Evolutionary conservation across 257 asterid species (phyloP).

Genomic region (Fraxinus cuspidata): DNA sequence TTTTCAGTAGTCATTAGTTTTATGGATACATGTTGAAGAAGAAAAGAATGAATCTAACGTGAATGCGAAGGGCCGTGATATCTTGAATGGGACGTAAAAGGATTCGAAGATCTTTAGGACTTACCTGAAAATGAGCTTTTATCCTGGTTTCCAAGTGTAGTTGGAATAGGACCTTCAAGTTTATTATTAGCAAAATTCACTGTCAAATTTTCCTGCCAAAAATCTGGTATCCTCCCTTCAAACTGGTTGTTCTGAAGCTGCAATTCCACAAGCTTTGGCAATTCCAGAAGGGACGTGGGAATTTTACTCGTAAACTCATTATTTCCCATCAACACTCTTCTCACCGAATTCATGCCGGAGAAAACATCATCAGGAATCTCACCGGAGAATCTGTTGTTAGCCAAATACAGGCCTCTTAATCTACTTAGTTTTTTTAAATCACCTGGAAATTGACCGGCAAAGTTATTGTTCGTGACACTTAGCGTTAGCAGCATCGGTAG

Average conservation of each 20-base stretch:
- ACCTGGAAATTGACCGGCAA: slow-evolving; percentile 29
- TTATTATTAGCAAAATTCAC: slow-evolving; percentile 35
- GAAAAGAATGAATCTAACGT: background rate
- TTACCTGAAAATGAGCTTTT: slow-evolving; percentile 31
- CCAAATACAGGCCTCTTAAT: slow-evolving; percentile 35
- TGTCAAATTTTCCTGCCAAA: slow-evolving; percentile 24
- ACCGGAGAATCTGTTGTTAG: slow-evolving; percentile 39
- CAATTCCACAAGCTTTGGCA: slow-evolving; percentile 40
- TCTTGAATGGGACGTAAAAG: background rate
- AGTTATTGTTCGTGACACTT: slow-evolving; percentile 36
- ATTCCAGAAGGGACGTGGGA: slow-evolving; percentile 32
- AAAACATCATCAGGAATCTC: slow-evolving; percentile 33
- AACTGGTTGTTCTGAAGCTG: slow-evolving; percentile 42
- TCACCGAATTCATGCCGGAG: slow-evolving; percentile 30
- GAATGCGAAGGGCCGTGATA: background rate
- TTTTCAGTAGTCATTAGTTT: too few relatives aligned
- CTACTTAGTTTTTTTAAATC: slow-evolving; percentile 27
- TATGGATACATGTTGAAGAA: too few relatives aligned
- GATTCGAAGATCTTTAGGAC: background rate
- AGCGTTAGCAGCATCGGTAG: slow-evolving; percentile 26
- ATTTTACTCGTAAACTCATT: slow-evolving; percentile 31
- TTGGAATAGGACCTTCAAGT: slow-evolving; percentile 38
- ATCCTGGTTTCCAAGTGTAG: slow-evolving; percentile 16
- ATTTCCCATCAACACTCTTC: slow-evolving; percentile 35
- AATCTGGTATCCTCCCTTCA: slow-evolving; percentile 35